Percentiles rank a stretch among this genome's conserved stretches.
Conservation (phyloP, 495 filamentous ascomycete genomes). For the Podospora didyma region DNA sequence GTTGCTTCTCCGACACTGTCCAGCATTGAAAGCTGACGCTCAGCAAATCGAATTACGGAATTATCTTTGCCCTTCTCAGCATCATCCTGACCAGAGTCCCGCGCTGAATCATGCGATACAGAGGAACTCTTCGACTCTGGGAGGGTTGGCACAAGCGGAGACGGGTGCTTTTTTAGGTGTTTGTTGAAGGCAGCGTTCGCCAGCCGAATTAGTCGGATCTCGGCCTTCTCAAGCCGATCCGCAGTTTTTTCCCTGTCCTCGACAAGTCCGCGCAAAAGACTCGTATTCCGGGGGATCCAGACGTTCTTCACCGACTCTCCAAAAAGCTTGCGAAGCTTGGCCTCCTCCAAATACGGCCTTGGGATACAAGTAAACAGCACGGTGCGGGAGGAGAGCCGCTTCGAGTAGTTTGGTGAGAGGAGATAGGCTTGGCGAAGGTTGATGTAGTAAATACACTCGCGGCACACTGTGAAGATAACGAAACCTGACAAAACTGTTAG, state of each 20-base stretch:
- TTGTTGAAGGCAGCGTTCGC: conserved; percentile 55
- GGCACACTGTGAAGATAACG: conserved; percentile 60
- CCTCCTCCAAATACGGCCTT: conserved; percentile 52
- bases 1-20: background rate
- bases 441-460: conserved; percentile 67
- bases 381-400: conserved; percentile 63
- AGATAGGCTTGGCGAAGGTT: conserved; percentile 68
- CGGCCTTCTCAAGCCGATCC: conserved; percentile 59
- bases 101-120: background rate
- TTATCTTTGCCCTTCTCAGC: conserved; percentile 20
- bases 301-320: conserved; percentile 55
- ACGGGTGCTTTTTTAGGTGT: conserved; percentile 39
- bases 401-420: conserved; percentile 61
- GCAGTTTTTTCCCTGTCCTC: conserved; percentile 56
- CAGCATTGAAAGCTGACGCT: conserved; percentile 17
- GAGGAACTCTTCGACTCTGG: background rate
- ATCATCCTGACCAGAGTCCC: conserved; percentile 9
- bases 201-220: conserved; percentile 59
- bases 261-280: conserved; percentile 53
- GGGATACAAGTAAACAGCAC: conserved; percentile 69
- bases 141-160: conserved; percentile 17
- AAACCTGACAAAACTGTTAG: conserved; percentile 39
- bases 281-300: conserved; percentile 59
- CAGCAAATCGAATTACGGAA: conserved; percentile 12
- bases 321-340: conserved; percentile 55